Percentiles rank a stretch among this genome's conserved stretches.
phyloP scores from a whole-genome alignment of 768 basidiomycete species.

The Leucogyrophana mollusca region DNA sequence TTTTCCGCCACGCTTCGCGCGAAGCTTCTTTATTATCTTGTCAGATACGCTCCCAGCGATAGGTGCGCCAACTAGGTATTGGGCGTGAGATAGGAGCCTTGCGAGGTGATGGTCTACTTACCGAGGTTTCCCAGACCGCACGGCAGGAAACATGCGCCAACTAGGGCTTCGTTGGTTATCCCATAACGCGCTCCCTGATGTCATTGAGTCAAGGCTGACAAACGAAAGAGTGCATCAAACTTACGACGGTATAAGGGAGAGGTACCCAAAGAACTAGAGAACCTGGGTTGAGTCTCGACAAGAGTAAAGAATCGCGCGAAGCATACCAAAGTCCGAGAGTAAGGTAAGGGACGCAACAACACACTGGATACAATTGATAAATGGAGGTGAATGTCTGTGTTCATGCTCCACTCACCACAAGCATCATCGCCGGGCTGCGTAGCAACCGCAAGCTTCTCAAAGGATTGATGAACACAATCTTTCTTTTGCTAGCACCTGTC shows the following conservation, averaged over 20 bases:
- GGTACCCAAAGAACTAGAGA: constrained; percentile 44
- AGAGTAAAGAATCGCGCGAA: constrained; percentile 14
- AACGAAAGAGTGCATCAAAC: constrained; percentile 12
- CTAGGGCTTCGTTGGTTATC: constrained; percentile 53
- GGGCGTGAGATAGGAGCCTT: background rate
- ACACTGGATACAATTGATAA: too few relatives aligned
- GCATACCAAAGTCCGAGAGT: constrained; percentile 41
- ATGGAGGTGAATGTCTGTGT: too few relatives aligned
- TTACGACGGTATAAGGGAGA: constrained; percentile 58
- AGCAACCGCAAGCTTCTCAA: constrained; percentile 46
- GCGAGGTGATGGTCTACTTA: constrained; percentile 29
- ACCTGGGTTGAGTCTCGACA: constrained; percentile 25
- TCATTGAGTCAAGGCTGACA: background rate
- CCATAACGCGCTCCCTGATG: constrained; percentile 51
- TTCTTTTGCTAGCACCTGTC: background rate
- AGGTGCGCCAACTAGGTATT: constrained; percentile 49
- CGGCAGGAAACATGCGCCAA: constrained; percentile 62
- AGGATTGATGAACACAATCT: constrained; percentile 49
- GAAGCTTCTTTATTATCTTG: constrained; percentile 42
- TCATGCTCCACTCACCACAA: constrained; percentile 38
- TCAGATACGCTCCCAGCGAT: constrained; percentile 58
- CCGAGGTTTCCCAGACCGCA: constrained; percentile 59
- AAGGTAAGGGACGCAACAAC: constrained; percentile 17
- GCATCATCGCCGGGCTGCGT: constrained; percentile 52
- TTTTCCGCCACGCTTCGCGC: constrained; percentile 34